Conservation (phyloP, 2,329 filamentous ascomycete genomes). For the Calonectria crousiana region DNA sequence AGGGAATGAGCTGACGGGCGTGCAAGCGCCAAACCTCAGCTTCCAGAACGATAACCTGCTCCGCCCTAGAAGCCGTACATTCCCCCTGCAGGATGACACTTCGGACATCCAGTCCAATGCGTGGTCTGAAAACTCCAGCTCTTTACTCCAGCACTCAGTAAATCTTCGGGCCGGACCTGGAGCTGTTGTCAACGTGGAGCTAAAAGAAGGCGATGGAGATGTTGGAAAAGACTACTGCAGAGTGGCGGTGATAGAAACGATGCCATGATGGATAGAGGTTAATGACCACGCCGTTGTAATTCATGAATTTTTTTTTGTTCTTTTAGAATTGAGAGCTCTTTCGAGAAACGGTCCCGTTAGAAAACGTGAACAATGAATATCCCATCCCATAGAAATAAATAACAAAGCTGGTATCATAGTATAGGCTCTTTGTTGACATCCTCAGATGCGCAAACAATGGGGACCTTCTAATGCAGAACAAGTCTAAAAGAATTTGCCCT, state of each 20-base stretch:
- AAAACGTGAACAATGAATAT: neutral
- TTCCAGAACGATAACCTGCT: neutral
- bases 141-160: neutral
- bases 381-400: neutral
- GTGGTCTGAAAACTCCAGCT: neutral
- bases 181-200: neutral
- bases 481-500: conserved; percentile 66
- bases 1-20: no score
- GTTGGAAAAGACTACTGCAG: neutral
- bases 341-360: neutral
- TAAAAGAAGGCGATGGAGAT: neutral
- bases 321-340: neutral
- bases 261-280: neutral
- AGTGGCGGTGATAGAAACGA: neutral
- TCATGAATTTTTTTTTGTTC: neutral
- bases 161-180: neutral
- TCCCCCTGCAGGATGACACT: neutral
- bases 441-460: neutral
- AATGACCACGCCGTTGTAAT: neutral
- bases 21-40: neutral
- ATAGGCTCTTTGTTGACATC: conserved; percentile 1
- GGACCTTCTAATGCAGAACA: neutral
- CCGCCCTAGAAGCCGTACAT: neutral
- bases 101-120: neutral
- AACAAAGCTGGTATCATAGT: conserved; percentile 5